Conservation (phyloP, 352 stramenopile species). For the Pythium rhizo-oryzae region DNA sequence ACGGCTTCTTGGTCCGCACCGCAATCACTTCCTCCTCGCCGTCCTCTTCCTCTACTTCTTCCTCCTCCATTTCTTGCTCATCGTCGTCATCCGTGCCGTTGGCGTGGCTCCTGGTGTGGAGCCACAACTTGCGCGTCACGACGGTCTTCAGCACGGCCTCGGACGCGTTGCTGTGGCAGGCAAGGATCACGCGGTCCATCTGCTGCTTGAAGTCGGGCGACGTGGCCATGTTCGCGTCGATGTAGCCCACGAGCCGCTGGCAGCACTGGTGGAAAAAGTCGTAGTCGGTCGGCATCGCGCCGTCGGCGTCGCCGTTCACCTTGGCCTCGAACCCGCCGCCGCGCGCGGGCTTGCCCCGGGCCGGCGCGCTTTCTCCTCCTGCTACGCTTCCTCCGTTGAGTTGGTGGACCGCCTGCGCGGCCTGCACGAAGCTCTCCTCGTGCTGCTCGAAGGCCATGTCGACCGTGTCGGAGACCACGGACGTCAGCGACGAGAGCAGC, state of each 20-base stretch:
- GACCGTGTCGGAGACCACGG: constrained; percentile 54
- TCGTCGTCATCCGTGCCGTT: constrained; percentile 12
- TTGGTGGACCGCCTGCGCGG: constrained; percentile 23
- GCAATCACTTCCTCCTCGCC: constrained; percentile 13
- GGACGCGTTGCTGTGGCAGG: constrained; percentile 58
- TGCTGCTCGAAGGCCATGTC: constrained; percentile 52
- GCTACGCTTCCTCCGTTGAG: constrained; percentile 13
- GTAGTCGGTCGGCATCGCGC: constrained; percentile 39
- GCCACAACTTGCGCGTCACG: constrained; percentile 71
- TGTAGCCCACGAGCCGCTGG: constrained; percentile 63
- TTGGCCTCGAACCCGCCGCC: neutral
- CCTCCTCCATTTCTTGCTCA: neutral
- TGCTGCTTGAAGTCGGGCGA: constrained; percentile 56
- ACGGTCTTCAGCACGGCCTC: constrained; percentile 54
- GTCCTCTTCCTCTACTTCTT: constrained; percentile 15
- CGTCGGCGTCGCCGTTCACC: neutral
- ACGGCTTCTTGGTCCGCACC: constrained; percentile 4
- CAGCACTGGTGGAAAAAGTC: constrained; percentile 64
- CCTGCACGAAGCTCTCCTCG: constrained; percentile 26
- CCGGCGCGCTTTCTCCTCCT: neutral
- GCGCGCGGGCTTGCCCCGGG: neutral
- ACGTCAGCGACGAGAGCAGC: constrained; percentile 48
- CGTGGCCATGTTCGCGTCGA: constrained; percentile 62
- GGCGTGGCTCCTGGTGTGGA: constrained; percentile 32
- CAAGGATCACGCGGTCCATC: constrained; percentile 76